A percentile compares a stretch with the other conserved stretches of the same genome.
phyloP scores from a whole-genome alignment of 306 rosid species.

The Alnus rubra region DNA sequence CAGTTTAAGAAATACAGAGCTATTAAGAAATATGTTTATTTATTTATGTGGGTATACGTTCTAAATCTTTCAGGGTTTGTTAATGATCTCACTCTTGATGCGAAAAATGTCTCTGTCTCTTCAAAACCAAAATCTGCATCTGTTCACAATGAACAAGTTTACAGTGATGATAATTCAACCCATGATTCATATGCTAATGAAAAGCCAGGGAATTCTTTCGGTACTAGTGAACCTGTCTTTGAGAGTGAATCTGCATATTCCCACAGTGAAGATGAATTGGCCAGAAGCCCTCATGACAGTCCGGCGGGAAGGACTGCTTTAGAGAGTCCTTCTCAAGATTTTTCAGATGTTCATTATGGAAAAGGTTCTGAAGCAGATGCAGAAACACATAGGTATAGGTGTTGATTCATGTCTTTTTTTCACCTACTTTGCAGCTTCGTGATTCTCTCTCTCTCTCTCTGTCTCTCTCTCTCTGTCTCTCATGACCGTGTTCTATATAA shows the following conservation, averaged over 20 bases:
- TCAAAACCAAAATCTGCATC: slow-evolving; percentile 48
- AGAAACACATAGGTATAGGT: slow-evolving; percentile 61
- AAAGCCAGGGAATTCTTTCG: slow-evolving; percentile 38
- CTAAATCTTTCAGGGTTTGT: slow-evolving; percentile 67
- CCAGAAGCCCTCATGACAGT: slow-evolving; percentile 72
- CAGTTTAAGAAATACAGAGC: slow-evolving; percentile 18
- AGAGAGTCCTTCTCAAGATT: slow-evolving; percentile 67
- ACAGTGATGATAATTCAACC: slow-evolving; percentile 49
- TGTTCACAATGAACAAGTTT: slow-evolving; percentile 48
- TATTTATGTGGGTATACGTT: background rate
- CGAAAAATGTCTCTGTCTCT: slow-evolving; percentile 32
- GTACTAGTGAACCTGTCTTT: slow-evolving; percentile 45
- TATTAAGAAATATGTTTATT: slow-evolving; percentile 3
- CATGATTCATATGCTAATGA: slow-evolving; percentile 55
- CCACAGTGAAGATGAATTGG: slow-evolving; percentile 66
- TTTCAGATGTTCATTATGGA: slow-evolving; percentile 50
- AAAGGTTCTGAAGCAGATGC: slow-evolving; percentile 64
- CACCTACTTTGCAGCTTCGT: background rate
- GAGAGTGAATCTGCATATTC: slow-evolving; percentile 64
- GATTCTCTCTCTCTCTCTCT: no score
- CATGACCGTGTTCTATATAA: slow-evolving; percentile 19
- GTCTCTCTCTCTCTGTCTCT: background rate
- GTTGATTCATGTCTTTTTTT: background rate
- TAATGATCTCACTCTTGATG: slow-evolving; percentile 59
- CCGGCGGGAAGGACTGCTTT: slow-evolving; percentile 59